A percentile compares a stretch with the other conserved stretches of the same genome.
Evolutionary conservation across 2,329 filamentous ascomycete species (phyloP).

Genomic region (Trichoderma sp.): DNA sequence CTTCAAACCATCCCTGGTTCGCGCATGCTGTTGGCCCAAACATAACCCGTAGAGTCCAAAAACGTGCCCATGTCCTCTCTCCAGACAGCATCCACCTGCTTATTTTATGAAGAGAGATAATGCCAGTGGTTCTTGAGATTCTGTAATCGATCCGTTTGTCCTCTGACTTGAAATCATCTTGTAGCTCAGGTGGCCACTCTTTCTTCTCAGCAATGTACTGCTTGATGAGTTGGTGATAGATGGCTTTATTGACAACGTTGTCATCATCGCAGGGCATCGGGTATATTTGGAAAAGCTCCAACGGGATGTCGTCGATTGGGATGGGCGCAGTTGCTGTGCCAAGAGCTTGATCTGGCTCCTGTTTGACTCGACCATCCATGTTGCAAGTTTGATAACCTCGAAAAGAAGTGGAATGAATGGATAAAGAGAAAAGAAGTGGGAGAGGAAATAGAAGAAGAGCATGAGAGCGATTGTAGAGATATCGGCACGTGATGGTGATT

Average conservation of each 20-base stretch:
- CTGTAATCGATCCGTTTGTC: not conserved
- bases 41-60: not conserved
- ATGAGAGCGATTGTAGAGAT: not conserved
- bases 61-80: not conserved
- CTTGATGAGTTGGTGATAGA: not conserved
- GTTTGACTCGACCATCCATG: not conserved
- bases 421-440: not conserved
- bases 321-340: not conserved
- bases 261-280: not conserved
- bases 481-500: not conserved
- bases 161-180: not conserved
- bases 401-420: not conserved
- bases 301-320: not conserved
- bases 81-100: not conserved
- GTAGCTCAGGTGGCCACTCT: not conserved
- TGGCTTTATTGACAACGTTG: not conserved
- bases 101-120: not conserved
- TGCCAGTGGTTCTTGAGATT: not conserved
- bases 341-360: not conserved
- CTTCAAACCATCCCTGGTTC: not conserved
- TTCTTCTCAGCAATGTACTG: not conserved
- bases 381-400: not conserved
- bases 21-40: not conserved
- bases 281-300: not conserved
- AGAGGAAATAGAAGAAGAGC: not conserved